These are phyloP conservation scores for Colletotrichum siamense DNA, from an alignment of 2,329 filamentous ascomycete genomes.

Conservation along the genomic window DNA sequence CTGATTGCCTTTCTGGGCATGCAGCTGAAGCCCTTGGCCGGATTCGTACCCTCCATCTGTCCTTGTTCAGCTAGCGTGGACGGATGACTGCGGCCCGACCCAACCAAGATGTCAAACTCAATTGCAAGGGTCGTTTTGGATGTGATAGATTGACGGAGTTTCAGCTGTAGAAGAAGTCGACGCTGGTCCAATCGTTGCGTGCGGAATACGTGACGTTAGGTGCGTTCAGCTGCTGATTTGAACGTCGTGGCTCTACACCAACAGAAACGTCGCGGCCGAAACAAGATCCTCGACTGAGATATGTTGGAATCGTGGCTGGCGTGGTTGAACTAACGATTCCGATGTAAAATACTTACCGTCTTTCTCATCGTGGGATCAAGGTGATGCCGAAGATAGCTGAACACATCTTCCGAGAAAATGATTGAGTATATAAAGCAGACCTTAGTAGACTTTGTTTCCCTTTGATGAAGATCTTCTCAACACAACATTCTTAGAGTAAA, in stretches of 20 bases:
- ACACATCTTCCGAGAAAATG: neutral
- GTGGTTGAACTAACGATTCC: neutral
- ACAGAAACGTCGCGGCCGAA: neutral
- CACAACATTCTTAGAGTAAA: neutral
- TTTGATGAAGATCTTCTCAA: neutral
- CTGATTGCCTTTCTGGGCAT: neutral
- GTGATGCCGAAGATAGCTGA: neutral
- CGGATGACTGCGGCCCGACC: neutral
- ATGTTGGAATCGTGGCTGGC: neutral
- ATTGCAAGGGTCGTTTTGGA: neutral
- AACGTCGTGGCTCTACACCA: neutral
- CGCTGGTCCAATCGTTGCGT: rapidly evolving
- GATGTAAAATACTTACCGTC: neutral
- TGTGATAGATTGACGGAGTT: rapidly evolving
- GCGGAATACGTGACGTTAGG: neutral
- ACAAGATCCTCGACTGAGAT: rapidly evolving
- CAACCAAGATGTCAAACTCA: neutral
- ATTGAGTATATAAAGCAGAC: neutral
- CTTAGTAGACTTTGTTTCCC: neutral
- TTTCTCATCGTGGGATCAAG: neutral
- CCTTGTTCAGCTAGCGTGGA: neutral
- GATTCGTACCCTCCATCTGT: neutral
- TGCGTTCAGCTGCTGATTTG: neutral
- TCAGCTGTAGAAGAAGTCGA: neutral
- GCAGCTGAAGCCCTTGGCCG: neutral